Conservation (phyloP, 768 basidiomycete genomes). For the Russula ochroleuca region DNA sequence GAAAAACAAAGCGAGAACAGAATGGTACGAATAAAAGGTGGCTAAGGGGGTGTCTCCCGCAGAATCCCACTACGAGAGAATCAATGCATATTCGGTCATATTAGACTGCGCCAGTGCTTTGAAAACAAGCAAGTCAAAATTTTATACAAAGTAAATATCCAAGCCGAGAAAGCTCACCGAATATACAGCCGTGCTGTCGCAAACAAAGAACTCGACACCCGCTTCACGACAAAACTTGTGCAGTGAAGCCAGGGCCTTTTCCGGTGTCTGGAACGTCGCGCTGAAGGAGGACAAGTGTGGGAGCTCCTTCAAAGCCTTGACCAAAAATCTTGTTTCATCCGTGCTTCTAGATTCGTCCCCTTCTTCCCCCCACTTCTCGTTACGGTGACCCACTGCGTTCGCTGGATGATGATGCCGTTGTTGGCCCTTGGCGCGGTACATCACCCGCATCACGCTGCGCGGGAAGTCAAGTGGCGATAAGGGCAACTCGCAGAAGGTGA, state of each 20-base stretch:
- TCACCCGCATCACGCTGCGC: conserved; percentile 4
- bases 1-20: not conserved
- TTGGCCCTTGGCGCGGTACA: conserved; percentile 2
- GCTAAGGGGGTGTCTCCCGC: not conserved
- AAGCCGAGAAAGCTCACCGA: conserved; percentile 14
- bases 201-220: conserved; percentile 15
- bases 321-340: conserved; percentile 13
- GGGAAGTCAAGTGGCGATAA: conserved; percentile 4
- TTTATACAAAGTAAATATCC: not conserved
- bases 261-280: conserved; percentile 5
- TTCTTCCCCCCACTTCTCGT: conserved; percentile 1
- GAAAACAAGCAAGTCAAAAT: not conserved
- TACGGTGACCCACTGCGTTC: not conserved
- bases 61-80: not conserved
- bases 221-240: conserved; percentile 15
- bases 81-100: conserved; percentile 10
- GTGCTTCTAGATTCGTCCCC: not conserved
- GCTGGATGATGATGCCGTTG: not conserved
- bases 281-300: conserved; percentile 12
- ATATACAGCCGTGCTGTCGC: conserved; percentile 3
- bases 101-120: conserved; percentile 19
- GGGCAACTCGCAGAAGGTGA: conserved; percentile 15
- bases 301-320: conserved; percentile 15
- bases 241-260: conserved; percentile 1
- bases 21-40: not conserved